These are phyloP conservation scores for Fusarium neocosmosporiellum DNA, from an alignment of 2,329 filamentous ascomycete genomes.

Conservation along the genomic window DNA sequence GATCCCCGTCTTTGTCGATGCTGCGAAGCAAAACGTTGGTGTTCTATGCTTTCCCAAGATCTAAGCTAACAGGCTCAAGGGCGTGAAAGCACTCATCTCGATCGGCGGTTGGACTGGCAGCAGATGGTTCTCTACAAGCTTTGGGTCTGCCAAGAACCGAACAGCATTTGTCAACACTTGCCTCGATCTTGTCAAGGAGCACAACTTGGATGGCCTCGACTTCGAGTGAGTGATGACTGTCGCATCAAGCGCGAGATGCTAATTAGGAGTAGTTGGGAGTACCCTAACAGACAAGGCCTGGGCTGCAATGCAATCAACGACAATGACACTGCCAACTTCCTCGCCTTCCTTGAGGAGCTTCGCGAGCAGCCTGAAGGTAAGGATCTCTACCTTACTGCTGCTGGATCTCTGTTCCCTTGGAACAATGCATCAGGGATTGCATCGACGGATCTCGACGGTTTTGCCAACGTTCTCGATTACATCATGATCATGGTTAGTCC, in stretches of 20 bases:
- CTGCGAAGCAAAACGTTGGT: constrained; percentile 31
- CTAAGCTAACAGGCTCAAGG: constrained; percentile 1
- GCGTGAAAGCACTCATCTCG: constrained; percentile 32
- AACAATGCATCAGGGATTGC: constrained; percentile 21
- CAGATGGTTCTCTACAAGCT: constrained; percentile 25
- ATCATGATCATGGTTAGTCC: constrained; percentile 36
- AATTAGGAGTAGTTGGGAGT: constrained; percentile 28
- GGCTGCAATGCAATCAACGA: constrained; percentile 37
- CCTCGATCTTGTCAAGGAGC: constrained; percentile 24
- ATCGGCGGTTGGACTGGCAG: constrained; percentile 37
- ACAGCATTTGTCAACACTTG: constrained; percentile 25
- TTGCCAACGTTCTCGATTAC: constrained; percentile 33
- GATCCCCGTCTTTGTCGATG: constrained; percentile 22
- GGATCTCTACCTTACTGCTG: constrained; percentile 27
- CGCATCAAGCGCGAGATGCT: background rate
- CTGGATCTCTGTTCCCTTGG: constrained; percentile 33
- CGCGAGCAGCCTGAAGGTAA: constrained; percentile 28
- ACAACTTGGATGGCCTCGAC: constrained; percentile 30
- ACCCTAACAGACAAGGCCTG: constrained; percentile 37
- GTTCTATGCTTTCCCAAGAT: accelerated
- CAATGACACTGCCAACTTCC: constrained; percentile 33
- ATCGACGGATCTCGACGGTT: constrained; percentile 27
- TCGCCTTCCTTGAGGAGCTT: constrained; percentile 32
- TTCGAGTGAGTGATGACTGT: constrained; percentile 24
- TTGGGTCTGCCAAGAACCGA: constrained; percentile 32